Evolutionary conservation across 2,329 filamentous ascomycete genomes (phyloP).

Genomic region (Dendryphion nanum): DNA sequence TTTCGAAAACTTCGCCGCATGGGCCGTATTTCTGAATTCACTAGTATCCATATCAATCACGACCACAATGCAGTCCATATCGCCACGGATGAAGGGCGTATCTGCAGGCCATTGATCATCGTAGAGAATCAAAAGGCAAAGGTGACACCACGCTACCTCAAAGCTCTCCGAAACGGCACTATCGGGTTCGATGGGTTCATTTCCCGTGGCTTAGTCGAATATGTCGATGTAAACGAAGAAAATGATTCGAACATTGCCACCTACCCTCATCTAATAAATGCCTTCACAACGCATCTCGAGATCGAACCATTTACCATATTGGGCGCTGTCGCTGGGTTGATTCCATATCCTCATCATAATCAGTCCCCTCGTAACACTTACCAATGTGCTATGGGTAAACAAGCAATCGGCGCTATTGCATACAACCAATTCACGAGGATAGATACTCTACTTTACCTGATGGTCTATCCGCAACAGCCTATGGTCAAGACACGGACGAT

Average conservation of each 20-base stretch:
- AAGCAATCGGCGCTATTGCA: slow-evolving; percentile 97
- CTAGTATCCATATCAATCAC: slow-evolving; percentile 93
- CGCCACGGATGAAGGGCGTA: slow-evolving; percentile 93
- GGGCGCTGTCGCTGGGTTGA: slow-evolving; percentile 91
- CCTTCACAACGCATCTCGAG: slow-evolving; percentile 87
- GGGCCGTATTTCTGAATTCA: slow-evolving; percentile 91
- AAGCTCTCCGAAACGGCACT: slow-evolving; percentile 76
- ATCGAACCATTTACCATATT: slow-evolving; percentile 98
- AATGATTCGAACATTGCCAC: slow-evolving; percentile 93
- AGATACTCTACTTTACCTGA: slow-evolving; percentile 90
- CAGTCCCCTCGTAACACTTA: slow-evolving; percentile 98
- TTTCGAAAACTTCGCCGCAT: slow-evolving; percentile 86
- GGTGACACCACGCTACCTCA: slow-evolving; percentile 74
- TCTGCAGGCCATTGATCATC: slow-evolving; percentile 93
- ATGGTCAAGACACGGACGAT: slow-evolving; percentile 98
- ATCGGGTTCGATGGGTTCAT: slow-evolving; percentile 94
- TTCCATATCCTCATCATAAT: slow-evolving; percentile 98
- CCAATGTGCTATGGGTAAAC: slow-evolving; percentile 99
- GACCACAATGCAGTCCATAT: slow-evolving; percentile 92
- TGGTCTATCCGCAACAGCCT: slow-evolving; percentile 96
- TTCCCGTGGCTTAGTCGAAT: slow-evolving; percentile 86
- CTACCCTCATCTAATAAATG: slow-evolving; percentile 79
- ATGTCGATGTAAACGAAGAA: slow-evolving; percentile 97
- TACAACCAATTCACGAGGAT: slow-evolving; percentile 98
- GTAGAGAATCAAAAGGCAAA: slow-evolving; percentile 85